phyloP scores from a whole-genome alignment of 179 eudicot species.

The Corrigiola litoralis region DNA sequence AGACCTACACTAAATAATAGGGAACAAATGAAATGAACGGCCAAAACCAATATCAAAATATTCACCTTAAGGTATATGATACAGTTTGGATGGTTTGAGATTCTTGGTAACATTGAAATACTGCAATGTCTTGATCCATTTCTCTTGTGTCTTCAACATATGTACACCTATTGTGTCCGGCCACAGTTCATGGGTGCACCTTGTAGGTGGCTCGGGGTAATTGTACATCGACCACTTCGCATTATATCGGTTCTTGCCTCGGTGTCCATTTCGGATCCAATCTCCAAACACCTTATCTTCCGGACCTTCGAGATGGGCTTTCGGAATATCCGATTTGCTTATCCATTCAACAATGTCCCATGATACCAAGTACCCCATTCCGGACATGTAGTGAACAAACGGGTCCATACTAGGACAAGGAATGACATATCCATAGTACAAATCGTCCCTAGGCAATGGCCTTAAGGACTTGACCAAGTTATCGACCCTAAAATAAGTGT shows the following conservation, averaged over 20 bases:
- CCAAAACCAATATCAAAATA: slow-evolving; percentile 12
- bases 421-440: slow-evolving; percentile 76
- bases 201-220: slow-evolving; percentile 57
- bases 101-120: slow-evolving; percentile 62
- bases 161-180: slow-evolving; percentile 73
- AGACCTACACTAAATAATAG: neutral
- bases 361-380: slow-evolving; percentile 80
- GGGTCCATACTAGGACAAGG: slow-evolving; percentile 88
- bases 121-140: slow-evolving; percentile 62
- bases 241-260: slow-evolving; percentile 53
- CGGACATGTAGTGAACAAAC: slow-evolving; percentile 72
- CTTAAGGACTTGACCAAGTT: slow-evolving; percentile 52
- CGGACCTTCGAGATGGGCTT: slow-evolving; percentile 45
- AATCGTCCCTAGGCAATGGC: slow-evolving; percentile 59
- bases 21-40: neutral
- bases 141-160: slow-evolving; percentile 56
- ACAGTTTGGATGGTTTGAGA: slow-evolving; percentile 65
- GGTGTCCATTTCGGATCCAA: slow-evolving; percentile 47
- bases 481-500: slow-evolving; percentile 50
- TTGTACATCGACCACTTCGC: slow-evolving; percentile 84
- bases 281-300: slow-evolving; percentile 70
- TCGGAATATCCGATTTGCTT: slow-evolving; percentile 40
- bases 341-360: slow-evolving; percentile 91
- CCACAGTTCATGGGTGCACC: slow-evolving; percentile 74
- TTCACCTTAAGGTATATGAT: slow-evolving; percentile 39